Percentiles rank a stretch among this genome's conserved stretches.
Conservation (phyloP, 345 rosid species). For the Hibiscus mutabilis region DNA sequence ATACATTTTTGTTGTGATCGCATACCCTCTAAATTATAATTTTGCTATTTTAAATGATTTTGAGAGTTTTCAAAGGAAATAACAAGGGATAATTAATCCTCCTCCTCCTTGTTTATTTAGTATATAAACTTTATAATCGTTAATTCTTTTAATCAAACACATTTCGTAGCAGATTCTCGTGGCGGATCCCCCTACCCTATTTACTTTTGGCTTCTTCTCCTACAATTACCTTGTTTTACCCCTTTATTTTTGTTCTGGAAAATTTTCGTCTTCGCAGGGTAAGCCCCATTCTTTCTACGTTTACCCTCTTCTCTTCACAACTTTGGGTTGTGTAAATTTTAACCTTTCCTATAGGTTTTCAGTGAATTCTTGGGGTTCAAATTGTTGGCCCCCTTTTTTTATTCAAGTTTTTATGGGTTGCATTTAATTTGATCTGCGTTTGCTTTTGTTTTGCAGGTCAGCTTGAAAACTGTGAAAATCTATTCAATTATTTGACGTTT, state of each 20-base stretch:
- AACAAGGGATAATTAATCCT: neutral
- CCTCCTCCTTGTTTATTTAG: neutral
- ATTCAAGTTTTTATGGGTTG: neutral
- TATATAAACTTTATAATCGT: neutral
- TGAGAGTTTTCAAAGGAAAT: no score
- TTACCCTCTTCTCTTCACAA: neutral
- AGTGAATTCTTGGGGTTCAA: constrained; percentile 6
- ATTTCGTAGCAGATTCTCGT: constrained; percentile 21
- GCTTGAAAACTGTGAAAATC: neutral
- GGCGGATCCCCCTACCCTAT: constrained; percentile 21
- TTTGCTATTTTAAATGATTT: no score
- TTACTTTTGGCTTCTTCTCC: constrained; percentile 8
- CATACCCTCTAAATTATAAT: neutral
- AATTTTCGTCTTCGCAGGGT: neutral
- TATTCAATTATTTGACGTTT: neutral
- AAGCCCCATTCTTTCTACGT: neutral
- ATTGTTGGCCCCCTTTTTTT: neutral
- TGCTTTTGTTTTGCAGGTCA: constrained; percentile 17
- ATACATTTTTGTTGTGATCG: neutral
- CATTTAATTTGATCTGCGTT: constrained; percentile 15
- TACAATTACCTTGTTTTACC: neutral
- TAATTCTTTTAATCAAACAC: neutral
- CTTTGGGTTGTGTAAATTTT: neutral
- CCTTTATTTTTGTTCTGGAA: neutral
- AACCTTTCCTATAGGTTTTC: neutral